phyloP scores from a whole-genome alignment of 805 yeast genomes.

The Pichia cephalocereana region DNA sequence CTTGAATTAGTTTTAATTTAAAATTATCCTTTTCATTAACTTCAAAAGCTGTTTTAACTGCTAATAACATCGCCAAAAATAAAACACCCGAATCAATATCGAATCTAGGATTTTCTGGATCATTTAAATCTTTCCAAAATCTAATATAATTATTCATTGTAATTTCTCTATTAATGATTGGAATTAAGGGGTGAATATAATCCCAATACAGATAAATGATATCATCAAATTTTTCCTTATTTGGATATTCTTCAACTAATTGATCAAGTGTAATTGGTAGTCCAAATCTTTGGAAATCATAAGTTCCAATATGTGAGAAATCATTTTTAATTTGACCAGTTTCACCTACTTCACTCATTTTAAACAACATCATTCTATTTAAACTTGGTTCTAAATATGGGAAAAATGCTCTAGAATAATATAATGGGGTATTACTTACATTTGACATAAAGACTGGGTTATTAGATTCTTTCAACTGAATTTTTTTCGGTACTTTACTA shows the following conservation, averaged over 20 bases:
- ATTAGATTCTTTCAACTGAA: neutral
- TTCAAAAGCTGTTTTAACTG: slow-evolving; percentile 6
- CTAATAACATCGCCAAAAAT: slow-evolving; percentile 10
- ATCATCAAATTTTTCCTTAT: slow-evolving; percentile 7
- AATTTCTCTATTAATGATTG: slow-evolving; percentile 6
- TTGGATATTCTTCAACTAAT: slow-evolving; percentile 5
- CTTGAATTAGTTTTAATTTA: neutral
- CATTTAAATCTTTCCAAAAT: slow-evolving; percentile 8
- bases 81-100: slow-evolving; percentile 9
- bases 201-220: slow-evolving; percentile 9
- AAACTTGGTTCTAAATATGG: slow-evolving; percentile 9
- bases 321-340: neutral
- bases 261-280: neutral
- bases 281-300: slow-evolving; percentile 4
- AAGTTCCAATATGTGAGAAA: slow-evolving; percentile 2
- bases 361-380: slow-evolving; percentile 8
- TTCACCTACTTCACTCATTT: slow-evolving; percentile 7
- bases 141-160: neutral
- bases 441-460: neutral
- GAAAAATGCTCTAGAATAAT: slow-evolving; percentile 10
- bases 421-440: slow-evolving; percentile 4
- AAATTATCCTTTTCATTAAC: slow-evolving; percentile 3
- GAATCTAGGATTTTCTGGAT: slow-evolving; percentile 3
- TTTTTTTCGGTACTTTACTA: neutral
- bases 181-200: slow-evolving; percentile 10